Evolutionary conservation across 352 stramenopile genomes (phyloP).

Genomic region (Phytophthora meadii): DNA sequence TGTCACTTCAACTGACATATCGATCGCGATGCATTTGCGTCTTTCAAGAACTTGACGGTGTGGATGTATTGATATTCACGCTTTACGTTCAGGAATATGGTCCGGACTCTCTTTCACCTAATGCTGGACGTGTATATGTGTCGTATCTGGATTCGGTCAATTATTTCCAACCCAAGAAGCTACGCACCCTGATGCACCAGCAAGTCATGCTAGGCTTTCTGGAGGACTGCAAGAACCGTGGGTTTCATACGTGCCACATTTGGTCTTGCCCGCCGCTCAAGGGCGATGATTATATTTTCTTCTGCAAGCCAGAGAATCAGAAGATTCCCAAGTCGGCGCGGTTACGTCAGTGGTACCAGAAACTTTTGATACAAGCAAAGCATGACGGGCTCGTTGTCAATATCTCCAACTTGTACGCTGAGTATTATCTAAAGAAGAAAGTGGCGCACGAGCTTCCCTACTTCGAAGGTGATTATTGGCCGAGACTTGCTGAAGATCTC

Average conservation of each 20-base stretch:
- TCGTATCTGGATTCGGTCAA: slow-evolving; percentile 92
- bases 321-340: slow-evolving; percentile 90
- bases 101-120: slow-evolving; percentile 72
- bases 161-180: slow-evolving; percentile 91
- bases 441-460: slow-evolving; percentile 94
- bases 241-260: slow-evolving; percentile 89
- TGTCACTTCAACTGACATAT: slow-evolving; percentile 82
- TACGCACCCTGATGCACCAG: slow-evolving; percentile 89
- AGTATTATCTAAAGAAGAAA: slow-evolving; percentile 92
- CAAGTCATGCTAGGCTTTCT: slow-evolving; percentile 90
- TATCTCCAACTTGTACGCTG: slow-evolving; percentile 86
- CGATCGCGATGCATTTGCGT: slow-evolving; percentile 90
- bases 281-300: slow-evolving; percentile 92
- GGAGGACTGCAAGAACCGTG: slow-evolving; percentile 87
- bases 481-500: slow-evolving; percentile 97
- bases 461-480: slow-evolving; percentile 99
- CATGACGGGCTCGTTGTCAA: slow-evolving; percentile 83
- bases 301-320: slow-evolving; percentile 91
- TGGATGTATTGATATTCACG: slow-evolving; percentile 91
- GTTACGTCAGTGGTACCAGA: slow-evolving; percentile 89
- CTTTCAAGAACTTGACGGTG: slow-evolving; percentile 89
- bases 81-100: slow-evolving; percentile 91
- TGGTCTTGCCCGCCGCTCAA: slow-evolving; percentile 91
- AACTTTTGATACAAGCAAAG: slow-evolving; percentile 81
- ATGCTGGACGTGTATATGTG: slow-evolving; percentile 86